Evolutionary conservation across 495 filamentous ascomycete genomes (phyloP).

Genomic region (Ascodesmis nigricans): DNA sequence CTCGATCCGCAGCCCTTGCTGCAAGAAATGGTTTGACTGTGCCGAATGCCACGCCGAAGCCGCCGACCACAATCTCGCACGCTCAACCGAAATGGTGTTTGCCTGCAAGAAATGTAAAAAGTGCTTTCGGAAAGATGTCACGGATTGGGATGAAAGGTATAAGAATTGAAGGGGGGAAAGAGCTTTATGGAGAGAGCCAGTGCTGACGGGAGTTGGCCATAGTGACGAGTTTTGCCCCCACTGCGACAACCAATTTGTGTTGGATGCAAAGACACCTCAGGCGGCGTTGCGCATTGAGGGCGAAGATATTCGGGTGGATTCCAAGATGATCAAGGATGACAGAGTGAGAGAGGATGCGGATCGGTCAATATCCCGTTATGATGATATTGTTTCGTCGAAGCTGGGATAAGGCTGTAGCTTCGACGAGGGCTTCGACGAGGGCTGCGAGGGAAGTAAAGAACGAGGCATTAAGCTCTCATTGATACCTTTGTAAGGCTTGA

Average conservation of each 20-base stretch:
- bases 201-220: background rate
- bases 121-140: slow-evolving; percentile 79
- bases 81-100: slow-evolving; percentile 74
- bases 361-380: too few species aligned
- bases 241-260: slow-evolving; percentile 93
- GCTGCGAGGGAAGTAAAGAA: too few species aligned
- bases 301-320: slow-evolving; percentile 65
- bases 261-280: slow-evolving; percentile 72
- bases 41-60: slow-evolving; percentile 77
- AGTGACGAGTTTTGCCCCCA: slow-evolving; percentile 98
- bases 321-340: slow-evolving; percentile 88
- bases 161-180: too few species aligned
- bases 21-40: slow-evolving; percentile 95
- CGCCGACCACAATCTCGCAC: slow-evolving; percentile 49
- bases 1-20: slow-evolving; percentile 81
- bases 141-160: slow-evolving; percentile 72
- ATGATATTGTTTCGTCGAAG: too few species aligned
- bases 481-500: too few species aligned
- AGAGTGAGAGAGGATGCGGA: slow-evolving; percentile 40
- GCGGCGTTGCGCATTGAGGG: slow-evolving; percentile 63
- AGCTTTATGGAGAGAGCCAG: too few species aligned
- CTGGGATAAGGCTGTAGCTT: too few species aligned
- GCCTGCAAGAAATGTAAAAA: slow-evolving; percentile 98
- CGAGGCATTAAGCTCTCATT: too few species aligned
- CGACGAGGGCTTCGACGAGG: too few species aligned